Conservation (phyloP, 352 stramenopile genomes). For the Globisporangium spiculum region DNA sequence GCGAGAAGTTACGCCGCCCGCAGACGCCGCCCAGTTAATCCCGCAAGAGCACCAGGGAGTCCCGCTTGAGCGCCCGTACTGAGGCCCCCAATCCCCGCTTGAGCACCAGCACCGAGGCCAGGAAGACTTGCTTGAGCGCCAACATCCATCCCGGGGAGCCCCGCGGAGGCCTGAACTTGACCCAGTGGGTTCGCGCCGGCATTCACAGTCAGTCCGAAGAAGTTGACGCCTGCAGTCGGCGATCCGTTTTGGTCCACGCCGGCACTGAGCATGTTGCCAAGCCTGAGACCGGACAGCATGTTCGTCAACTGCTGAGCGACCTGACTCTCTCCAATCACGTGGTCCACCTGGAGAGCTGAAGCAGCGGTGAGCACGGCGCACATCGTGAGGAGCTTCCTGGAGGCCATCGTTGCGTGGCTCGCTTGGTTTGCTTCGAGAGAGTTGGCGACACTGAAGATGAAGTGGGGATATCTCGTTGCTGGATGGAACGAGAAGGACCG, state of each 20-base stretch:
- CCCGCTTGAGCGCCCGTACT: no score
- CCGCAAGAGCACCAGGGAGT: no score
- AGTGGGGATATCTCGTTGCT: background rate
- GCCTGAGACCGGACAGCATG: background rate
- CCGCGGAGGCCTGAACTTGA: background rate
- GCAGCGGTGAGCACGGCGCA: background rate
- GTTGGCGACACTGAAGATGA: background rate
- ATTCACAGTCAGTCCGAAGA: background rate
- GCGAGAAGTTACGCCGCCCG: background rate
- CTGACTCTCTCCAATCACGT: background rate
- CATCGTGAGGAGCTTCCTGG: background rate
- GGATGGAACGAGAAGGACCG: no score
- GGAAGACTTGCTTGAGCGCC: background rate
- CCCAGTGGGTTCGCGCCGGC: background rate
- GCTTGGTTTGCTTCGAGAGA: background rate
- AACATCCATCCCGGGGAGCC: background rate
- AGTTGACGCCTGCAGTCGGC: background rate
- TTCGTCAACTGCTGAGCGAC: background rate
- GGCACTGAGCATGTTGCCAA: background rate
- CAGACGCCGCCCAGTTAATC: background rate
- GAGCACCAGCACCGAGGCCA: no score
- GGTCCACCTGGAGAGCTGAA: background rate
- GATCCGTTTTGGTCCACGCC: background rate
- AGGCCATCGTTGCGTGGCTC: background rate
- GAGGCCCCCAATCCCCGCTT: no score